phyloP scores from a whole-genome alignment of 441 rosid species.

The Oxalis stricta region DNA sequence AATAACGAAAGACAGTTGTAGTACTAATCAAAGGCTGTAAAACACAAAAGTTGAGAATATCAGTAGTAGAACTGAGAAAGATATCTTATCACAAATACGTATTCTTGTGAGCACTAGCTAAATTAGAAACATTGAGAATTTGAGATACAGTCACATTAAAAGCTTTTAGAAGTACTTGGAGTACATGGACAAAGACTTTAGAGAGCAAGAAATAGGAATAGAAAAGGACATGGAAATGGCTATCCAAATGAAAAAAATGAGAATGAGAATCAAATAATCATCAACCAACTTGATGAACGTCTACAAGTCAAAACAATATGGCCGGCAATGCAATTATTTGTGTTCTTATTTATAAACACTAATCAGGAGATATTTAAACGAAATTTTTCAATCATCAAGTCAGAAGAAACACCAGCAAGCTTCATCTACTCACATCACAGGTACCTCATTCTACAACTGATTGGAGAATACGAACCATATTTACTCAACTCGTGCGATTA shows the following conservation, averaged over 20 bases:
- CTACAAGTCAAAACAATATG: neutral
- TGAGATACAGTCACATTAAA: neutral
- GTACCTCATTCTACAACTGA: too few species aligned
- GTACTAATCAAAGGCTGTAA: too few species aligned
- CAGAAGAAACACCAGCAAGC: too few species aligned
- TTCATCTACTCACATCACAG: too few species aligned
- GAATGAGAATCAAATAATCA: neutral
- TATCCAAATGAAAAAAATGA: neutral
- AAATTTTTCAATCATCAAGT: too few species aligned
- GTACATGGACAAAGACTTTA: neutral
- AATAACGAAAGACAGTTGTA: too few species aligned
- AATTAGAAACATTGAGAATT: neutral
- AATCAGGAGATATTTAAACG: too few species aligned
- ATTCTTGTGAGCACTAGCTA: neutral
- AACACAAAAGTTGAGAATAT: too few species aligned
- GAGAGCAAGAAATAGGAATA: neutral
- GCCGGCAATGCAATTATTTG: neutral
- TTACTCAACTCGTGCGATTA: neutral
- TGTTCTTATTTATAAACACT: too few species aligned
- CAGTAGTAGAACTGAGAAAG: neutral
- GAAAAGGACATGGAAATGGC: neutral
- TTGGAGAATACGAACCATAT: neutral
- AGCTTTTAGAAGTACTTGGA: neutral
- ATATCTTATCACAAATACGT: neutral
- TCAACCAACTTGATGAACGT: neutral